Conservation (phyloP, 2,329 filamentous ascomycete genomes). For the Clarireedia homoeocarpa region DNA sequence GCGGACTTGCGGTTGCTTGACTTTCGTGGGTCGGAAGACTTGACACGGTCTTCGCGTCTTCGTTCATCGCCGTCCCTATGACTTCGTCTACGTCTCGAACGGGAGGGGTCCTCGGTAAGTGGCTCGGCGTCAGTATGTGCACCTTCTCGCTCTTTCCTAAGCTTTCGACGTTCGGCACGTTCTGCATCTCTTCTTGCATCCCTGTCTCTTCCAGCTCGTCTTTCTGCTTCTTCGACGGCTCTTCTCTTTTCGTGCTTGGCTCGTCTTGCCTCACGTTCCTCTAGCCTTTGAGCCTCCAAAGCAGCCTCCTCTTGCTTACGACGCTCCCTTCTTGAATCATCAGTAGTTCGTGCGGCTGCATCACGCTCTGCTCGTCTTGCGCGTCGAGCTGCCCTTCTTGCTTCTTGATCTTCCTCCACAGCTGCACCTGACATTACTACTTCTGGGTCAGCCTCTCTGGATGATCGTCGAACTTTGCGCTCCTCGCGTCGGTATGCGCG, state of each 20-base stretch:
- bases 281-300: conserved; percentile 44
- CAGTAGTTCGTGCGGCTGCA: conserved; percentile 41
- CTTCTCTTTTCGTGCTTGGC: conserved; percentile 42
- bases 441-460: conserved; percentile 38
- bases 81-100: conserved; percentile 42
- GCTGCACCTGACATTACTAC: conserved; percentile 35
- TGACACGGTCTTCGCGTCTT: conserved; percentile 45
- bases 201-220: conserved; percentile 24
- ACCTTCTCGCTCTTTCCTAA: conserved; percentile 35
- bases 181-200: conserved; percentile 32
- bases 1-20: conserved; percentile 36
- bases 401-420: conserved; percentile 52
- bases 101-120: conserved; percentile 32
- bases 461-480: conserved; percentile 30
- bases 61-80: conserved; percentile 45
- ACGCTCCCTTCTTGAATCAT: conserved; percentile 46
- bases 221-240: conserved; percentile 36
- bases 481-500: conserved; percentile 28
- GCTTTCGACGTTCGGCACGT: conserved; percentile 41
- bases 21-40: conserved; percentile 29
- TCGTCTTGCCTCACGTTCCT: conserved; percentile 52
- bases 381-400: conserved; percentile 54
- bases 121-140: conserved; percentile 38
- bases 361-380: conserved; percentile 46
- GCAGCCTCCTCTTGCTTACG: conserved; percentile 49